phyloP scores from a whole-genome alignment of 345 rosid species.

The Leavenworthia alabamica region DNA sequence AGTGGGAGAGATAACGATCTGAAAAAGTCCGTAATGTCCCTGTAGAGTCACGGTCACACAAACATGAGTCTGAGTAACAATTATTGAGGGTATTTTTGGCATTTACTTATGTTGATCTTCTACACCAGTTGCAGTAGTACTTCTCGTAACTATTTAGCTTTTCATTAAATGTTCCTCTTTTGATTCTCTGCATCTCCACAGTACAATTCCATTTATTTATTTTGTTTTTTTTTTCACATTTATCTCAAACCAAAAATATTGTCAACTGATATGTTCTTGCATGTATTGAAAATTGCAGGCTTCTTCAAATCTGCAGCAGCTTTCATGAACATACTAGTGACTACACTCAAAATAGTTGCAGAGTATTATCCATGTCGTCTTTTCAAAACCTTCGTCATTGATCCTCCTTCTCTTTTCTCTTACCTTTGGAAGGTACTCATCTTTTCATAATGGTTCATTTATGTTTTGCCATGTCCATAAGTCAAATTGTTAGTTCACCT shows the following conservation, averaged over 20 bases:
- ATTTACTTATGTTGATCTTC: slow-evolving; percentile 29
- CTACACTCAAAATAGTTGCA: slow-evolving; percentile 75
- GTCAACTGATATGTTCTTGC: not conserved
- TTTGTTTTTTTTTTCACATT: not conserved
- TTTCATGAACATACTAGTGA: slow-evolving; percentile 71
- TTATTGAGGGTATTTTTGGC: slow-evolving; percentile 49
- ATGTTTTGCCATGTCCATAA: not conserved
- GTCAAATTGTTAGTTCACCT: slow-evolving; percentile 29
- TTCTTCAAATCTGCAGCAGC: slow-evolving; percentile 93
- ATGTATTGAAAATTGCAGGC: slow-evolving; percentile 46
- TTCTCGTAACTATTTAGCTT: slow-evolving; percentile 17
- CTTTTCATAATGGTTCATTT: not conserved
- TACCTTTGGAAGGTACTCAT: slow-evolving; percentile 82
- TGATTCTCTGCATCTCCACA: slow-evolving; percentile 22
- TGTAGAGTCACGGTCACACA: slow-evolving; percentile 26
- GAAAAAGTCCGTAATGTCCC: slow-evolving; percentile 22
- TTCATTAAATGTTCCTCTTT: slow-evolving; percentile 28
- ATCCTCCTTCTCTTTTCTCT: slow-evolving; percentile 91
- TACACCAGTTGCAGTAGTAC: slow-evolving; percentile 18
- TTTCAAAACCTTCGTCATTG: slow-evolving; percentile 74
- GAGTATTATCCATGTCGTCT: slow-evolving; percentile 89
- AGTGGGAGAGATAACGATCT: slow-evolving; percentile 25
- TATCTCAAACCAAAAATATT: not conserved
- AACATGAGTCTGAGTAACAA: not conserved
- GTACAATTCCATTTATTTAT: not conserved